phyloP scores from a whole-genome alignment of 176 grass and related monocot genomes.

The Coix lacrymajobi region DNA sequence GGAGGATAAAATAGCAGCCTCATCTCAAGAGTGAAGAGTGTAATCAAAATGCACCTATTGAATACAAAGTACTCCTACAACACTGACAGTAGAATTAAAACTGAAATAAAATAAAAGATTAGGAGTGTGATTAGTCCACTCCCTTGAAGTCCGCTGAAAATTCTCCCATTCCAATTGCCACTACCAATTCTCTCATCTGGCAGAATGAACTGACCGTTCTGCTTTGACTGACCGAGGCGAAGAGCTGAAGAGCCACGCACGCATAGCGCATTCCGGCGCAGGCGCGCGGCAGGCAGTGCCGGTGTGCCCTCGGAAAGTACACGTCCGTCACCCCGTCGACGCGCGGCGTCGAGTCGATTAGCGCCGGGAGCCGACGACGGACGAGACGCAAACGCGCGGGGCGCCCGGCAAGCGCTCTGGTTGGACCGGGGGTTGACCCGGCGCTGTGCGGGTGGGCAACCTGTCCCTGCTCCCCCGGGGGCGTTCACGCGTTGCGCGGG shows the following conservation, averaged over 20 bases:
- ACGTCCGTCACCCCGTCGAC: background rate
- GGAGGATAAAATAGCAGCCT: constrained; percentile 29
- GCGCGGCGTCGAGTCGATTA: background rate
- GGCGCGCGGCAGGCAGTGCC: too few relatives aligned
- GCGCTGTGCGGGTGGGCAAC: constrained; percentile 78
- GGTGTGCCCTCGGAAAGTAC: constrained; percentile 2
- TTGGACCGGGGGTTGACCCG: constrained; percentile 58
- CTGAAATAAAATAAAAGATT: background rate
- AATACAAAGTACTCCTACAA: background rate
- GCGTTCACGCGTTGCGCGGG: constrained; percentile 69
- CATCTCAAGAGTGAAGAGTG: constrained; percentile 38
- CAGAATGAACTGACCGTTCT: background rate
- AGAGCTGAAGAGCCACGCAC: background rate
- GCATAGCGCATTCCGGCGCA: constrained; percentile 16
- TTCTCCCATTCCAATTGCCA: background rate
- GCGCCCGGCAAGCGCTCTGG: background rate
- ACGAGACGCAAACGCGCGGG: background rate
- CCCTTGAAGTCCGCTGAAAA: background rate
- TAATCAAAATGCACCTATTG: background rate
- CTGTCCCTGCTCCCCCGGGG: constrained; percentile 45
- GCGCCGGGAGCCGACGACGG: background rate
- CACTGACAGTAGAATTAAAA: background rate
- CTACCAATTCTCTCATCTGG: background rate
- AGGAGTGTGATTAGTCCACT: background rate
- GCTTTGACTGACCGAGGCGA: background rate